phyloP scores from a whole-genome alignment of 257 asterid genomes.

The Capsicum pubescens region DNA sequence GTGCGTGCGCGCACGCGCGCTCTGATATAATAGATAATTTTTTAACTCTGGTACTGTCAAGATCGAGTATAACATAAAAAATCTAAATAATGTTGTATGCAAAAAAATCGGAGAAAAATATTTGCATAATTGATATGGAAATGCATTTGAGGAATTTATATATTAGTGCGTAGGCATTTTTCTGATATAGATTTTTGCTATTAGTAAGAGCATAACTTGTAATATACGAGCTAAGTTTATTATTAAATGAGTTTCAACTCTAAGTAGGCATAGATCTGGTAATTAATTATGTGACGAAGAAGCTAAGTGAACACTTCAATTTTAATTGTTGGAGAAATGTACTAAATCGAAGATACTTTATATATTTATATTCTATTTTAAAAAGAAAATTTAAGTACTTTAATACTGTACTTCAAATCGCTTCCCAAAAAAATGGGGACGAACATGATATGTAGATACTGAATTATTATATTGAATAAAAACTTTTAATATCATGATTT shows the following conservation, averaged over 20 bases:
- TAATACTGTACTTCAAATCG: background rate
- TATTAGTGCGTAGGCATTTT: background rate
- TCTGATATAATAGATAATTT: background rate
- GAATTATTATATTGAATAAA: too few species aligned
- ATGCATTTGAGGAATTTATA: constrained; percentile 7
- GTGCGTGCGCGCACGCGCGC: too few species aligned
- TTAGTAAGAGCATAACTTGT: background rate
- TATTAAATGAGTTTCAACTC: background rate
- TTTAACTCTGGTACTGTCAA: background rate
- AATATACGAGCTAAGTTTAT: background rate
- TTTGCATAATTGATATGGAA: background rate
- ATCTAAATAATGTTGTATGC: background rate
- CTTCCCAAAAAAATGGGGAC: too few species aligned
- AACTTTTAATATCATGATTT: too few species aligned
- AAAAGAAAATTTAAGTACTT: background rate
- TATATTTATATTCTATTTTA: too few species aligned
- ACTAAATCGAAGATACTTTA: background rate
- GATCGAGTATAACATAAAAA: background rate
- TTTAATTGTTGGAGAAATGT: background rate
- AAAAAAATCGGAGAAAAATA: background rate
- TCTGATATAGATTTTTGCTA: background rate
- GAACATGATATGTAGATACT: too few species aligned
- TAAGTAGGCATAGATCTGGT: background rate
- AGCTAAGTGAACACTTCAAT: background rate
- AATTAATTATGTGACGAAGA: background rate